A percentile compares a stretch with the other conserved stretches of the same genome.
These are phyloP conservation scores for Epichloe coenophiala DNA, from an alignment of 2,329 filamentous ascomycete genomes.

Conservation along the genomic window DNA sequence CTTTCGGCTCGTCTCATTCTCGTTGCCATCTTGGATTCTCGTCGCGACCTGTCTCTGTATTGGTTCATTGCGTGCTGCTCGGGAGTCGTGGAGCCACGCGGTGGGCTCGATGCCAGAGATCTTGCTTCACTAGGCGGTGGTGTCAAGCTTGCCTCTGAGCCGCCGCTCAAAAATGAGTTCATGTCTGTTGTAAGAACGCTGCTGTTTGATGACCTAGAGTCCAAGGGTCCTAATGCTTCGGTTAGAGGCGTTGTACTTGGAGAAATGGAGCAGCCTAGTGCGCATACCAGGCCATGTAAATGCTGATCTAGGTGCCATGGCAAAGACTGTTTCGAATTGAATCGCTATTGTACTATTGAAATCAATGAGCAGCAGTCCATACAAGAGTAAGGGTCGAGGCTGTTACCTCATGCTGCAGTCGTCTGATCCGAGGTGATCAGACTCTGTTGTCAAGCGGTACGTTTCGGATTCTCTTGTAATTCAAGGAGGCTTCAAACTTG, in stretches of 20 bases:
- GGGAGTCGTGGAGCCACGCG: conserved; percentile 37
- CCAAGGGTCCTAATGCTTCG: conserved; percentile 18
- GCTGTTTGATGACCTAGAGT: conserved; percentile 18
- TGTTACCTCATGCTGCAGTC: conserved; percentile 23
- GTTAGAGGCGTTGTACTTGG: not conserved
- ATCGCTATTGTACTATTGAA: conserved; percentile 32
- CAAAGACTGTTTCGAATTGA: conserved; percentile 37
- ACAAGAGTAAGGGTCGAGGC: not conserved
- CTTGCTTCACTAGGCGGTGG: conserved; percentile 33
- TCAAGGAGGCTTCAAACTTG: not conserved
- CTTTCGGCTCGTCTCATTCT: conserved; percentile 39
- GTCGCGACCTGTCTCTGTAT: conserved; percentile 44
- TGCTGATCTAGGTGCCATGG: conserved; percentile 36
- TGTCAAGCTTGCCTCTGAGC: conserved; percentile 35
- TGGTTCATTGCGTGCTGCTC: conserved; percentile 50
- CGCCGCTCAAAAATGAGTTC: conserved; percentile 26
- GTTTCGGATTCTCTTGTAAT: not conserved
- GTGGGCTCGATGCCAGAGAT: conserved; percentile 45
- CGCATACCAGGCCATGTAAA: conserved; percentile 36
- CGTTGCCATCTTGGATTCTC: conserved; percentile 40
- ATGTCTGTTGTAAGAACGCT: conserved; percentile 31
- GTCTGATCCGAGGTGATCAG: not conserved
- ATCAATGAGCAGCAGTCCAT: not conserved
- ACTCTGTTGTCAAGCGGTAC: not conserved
- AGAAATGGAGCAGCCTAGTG: conserved; percentile 4